Evolutionary conservation across 1,284 basidiomycete genomes (phyloP).

Genomic region (Trichosporon coremiiforme): DNA sequence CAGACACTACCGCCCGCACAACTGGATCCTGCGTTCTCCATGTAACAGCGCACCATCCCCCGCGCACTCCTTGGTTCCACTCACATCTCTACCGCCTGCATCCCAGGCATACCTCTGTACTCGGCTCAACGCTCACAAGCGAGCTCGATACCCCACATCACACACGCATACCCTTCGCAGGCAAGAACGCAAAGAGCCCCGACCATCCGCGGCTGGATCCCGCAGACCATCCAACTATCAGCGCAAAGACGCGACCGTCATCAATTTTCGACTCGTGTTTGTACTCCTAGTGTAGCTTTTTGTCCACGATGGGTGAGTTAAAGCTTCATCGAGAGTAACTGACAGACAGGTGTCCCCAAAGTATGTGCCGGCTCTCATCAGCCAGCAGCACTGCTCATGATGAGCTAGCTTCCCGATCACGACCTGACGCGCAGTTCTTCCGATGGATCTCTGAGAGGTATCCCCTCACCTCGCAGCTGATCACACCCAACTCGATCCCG

Average conservation of each 20-base stretch:
- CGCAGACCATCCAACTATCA: constrained; percentile 1
- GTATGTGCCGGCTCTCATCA: constrained; percentile 22
- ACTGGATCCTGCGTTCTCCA: background rate
- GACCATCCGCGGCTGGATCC: background rate
- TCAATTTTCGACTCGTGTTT: constrained; percentile 1
- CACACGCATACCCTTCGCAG: constrained; percentile 16
- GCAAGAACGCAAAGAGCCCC: background rate
- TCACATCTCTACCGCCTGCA: background rate
- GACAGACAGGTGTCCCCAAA: constrained; percentile 45
- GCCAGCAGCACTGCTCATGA: background rate
- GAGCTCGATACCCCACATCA: constrained; percentile 6
- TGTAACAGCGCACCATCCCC: constrained; percentile 4
- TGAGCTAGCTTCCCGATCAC: background rate
- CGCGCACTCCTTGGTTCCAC: background rate
- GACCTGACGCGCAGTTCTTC: constrained; percentile 58
- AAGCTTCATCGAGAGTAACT: background rate
- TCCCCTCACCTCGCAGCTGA: constrained; percentile 95
- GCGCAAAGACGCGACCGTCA: constrained; percentile 14
- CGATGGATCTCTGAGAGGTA: constrained; percentile 80
- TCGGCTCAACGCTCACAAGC: constrained; percentile 8
- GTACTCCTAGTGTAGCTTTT: constrained; percentile 21
- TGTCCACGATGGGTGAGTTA: constrained; percentile 39
- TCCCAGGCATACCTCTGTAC: background rate
- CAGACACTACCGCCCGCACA: background rate
- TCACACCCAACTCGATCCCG: constrained; percentile 78